These are phyloP conservation scores for Polytolypa hystricis DNA, from an alignment of 2,329 filamentous ascomycete genomes.

Conservation along the genomic window DNA sequence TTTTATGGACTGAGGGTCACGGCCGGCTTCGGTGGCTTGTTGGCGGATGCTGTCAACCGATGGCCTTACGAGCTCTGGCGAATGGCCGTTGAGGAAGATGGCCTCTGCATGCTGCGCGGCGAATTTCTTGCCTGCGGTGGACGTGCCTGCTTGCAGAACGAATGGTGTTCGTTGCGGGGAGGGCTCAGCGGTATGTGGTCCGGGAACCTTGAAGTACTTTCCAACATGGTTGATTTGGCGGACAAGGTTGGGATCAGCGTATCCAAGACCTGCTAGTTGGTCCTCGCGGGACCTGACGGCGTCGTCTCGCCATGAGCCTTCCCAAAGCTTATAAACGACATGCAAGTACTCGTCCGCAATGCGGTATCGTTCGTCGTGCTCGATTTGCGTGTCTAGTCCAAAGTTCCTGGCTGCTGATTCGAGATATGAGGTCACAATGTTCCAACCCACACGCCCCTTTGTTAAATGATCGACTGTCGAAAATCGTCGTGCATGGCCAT, in stretches of 20 bases:
- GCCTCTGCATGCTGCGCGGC: slow-evolving; percentile 35
- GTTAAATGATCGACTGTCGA: slow-evolving; percentile 44
- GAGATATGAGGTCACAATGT: slow-evolving; percentile 41
- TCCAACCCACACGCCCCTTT: slow-evolving; percentile 42
- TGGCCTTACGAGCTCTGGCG: slow-evolving; percentile 29
- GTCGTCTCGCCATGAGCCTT: slow-evolving; percentile 40
- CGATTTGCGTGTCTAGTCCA: slow-evolving; percentile 34
- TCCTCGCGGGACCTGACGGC: slow-evolving; percentile 19
- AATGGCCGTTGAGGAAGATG: slow-evolving; percentile 38
- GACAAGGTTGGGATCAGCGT: slow-evolving; percentile 25
- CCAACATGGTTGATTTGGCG: slow-evolving; percentile 29
- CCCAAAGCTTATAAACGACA: slow-evolving; percentile 41
- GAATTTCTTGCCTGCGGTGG: slow-evolving; percentile 35
- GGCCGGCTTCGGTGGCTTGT: slow-evolving; percentile 28
- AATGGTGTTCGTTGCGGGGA: slow-evolving; percentile 39
- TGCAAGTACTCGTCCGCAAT: slow-evolving; percentile 40
- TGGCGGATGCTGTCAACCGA: slow-evolving; percentile 34
- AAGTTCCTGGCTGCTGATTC: slow-evolving; percentile 39
- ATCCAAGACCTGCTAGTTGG: no score
- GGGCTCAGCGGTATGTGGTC: slow-evolving; percentile 36
- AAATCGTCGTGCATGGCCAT: slow-evolving; percentile 44
- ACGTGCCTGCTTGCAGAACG: slow-evolving; percentile 38
- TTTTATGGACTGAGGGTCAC: slow-evolving; percentile 32
- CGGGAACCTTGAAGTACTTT: slow-evolving; percentile 33
- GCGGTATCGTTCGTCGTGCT: slow-evolving; percentile 40